Conservation (phyloP, 2,329 filamentous ascomycete species). For the Mycogone perniciosa region DNA sequence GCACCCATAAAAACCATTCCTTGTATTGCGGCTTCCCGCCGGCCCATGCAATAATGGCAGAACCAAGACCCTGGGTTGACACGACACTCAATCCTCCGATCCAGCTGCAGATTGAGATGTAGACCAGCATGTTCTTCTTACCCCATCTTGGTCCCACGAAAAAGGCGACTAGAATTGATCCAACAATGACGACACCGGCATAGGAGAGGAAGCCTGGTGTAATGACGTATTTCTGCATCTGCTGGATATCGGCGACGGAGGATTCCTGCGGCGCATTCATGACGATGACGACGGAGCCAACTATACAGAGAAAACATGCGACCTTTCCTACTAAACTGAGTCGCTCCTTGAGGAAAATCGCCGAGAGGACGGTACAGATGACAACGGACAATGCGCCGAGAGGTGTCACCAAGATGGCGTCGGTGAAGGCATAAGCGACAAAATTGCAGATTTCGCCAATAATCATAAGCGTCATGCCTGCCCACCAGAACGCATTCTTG, state of each 20-base stretch:
- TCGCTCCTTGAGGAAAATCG: constrained; percentile 92
- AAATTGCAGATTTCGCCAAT: constrained; percentile 96
- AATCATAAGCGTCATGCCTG: constrained; percentile 95
- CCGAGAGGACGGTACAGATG: constrained; percentile 81
- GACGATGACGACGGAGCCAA: constrained; percentile 89
- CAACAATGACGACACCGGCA: constrained; percentile 73
- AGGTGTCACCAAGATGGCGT: constrained; percentile 91
- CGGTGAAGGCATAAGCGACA: constrained; percentile 92
- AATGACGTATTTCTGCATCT: constrained; percentile 86
- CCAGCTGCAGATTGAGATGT: constrained; percentile 92
- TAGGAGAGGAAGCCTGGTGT: constrained; percentile 81
- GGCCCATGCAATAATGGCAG: constrained; percentile 83
- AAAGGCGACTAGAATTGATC: constrained; percentile 63
- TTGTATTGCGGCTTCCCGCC: constrained; percentile 84
- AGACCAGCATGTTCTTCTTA: constrained; percentile 96
- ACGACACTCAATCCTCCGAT: constrained; percentile 93
- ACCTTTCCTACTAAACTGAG: constrained; percentile 95
- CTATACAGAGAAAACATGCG: constrained; percentile 88
- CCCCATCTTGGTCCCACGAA: constrained; percentile 84
- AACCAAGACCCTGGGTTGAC: constrained; percentile 84
- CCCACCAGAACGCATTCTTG: constrained; percentile 93
- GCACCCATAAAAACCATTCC: constrained; percentile 92
- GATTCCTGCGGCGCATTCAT: constrained; percentile 86
- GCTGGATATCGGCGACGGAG: constrained; percentile 78
- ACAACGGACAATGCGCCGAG: constrained; percentile 89